A percentile compares a stretch with the other conserved stretches of the same genome.
Evolutionary conservation across 768 basidiomycete species (phyloP).

Genomic region (Naematelia aurantialba): DNA sequence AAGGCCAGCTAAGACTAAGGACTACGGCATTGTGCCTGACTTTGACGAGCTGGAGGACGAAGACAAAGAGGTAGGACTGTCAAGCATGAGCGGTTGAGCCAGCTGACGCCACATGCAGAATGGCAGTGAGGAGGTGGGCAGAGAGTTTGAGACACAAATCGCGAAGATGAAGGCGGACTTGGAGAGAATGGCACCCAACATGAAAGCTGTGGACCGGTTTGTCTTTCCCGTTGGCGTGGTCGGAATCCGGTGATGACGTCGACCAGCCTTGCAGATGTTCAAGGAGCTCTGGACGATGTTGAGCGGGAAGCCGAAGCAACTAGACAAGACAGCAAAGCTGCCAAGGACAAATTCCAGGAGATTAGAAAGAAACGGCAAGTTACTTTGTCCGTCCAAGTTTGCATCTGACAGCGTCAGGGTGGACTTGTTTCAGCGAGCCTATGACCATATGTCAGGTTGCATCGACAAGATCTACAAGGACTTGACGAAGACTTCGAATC

Average conservation of each 20-base stretch:
- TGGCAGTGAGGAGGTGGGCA: conserved; percentile 25
- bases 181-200: conserved; percentile 88
- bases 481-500: conserved; percentile 85
- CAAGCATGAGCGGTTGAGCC: neutral
- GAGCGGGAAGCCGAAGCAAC: conserved; percentile 91
- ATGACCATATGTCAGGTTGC: conserved; percentile 87
- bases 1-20: conserved; percentile 64
- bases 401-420: conserved; percentile 51
- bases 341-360: conserved; percentile 88
- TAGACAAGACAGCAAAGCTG: conserved; percentile 78
- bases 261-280: conserved; percentile 48
- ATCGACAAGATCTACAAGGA: conserved; percentile 98
- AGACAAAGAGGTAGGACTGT: conserved; percentile 70
- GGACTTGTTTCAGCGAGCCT: conserved; percentile 93
- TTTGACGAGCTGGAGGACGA: conserved; percentile 91
- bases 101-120: conserved; percentile 20
- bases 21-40: conserved; percentile 87
- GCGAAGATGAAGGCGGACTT: conserved; percentile 66
- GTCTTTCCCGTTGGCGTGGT: conserved; percentile 28
- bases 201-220: conserved; percentile 90
- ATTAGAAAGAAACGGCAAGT: conserved; percentile 73
- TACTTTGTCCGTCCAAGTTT: neutral
- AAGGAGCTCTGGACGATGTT: conserved; percentile 77
- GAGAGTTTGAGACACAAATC: conserved; percentile 58
- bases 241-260: neutral